Percentiles rank a stretch among this genome's conserved stretches.
Conservation (phyloP, 495 filamentous ascomycete species). For the Aspergillus diversus region DNA sequence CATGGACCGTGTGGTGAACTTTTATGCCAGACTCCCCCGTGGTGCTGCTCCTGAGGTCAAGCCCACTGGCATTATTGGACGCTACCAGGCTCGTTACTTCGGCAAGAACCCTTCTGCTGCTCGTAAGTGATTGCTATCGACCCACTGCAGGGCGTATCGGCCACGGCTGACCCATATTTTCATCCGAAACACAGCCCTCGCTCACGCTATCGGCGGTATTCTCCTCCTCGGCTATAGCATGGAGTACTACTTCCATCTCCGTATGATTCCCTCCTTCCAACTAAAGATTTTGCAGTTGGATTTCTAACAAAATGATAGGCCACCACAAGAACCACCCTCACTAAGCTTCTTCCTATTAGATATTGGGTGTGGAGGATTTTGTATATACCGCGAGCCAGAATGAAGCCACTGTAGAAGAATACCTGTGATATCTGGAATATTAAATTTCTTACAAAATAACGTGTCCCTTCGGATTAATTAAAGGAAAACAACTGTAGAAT, state of each 20-base stretch:
- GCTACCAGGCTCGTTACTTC: conserved; percentile 94
- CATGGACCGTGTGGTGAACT: conserved; percentile 94
- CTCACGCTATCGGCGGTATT: conserved; percentile 79
- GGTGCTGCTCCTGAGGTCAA: conserved; percentile 81
- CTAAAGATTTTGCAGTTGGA: not conserved
- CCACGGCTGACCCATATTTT: conserved; percentile 6
- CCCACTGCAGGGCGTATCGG: not conserved
- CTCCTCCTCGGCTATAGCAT: conserved; percentile 85
- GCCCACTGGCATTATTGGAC: conserved; percentile 74
- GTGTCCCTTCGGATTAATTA: not conserved
- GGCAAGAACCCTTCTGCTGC: conserved; percentile 83
- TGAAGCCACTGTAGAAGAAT: conserved; percentile 36
- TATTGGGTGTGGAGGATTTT: conserved; percentile 37
- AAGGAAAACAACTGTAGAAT: not conserved
- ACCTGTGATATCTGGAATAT: conserved; percentile 21
- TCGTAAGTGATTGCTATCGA: conserved; percentile 65
- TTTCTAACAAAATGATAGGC: conserved; percentile 56
- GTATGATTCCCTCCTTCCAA: conserved; percentile 58
- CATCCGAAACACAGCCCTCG: conserved; percentile 63
- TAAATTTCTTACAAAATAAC: conserved; percentile 7
- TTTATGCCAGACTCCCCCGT: conserved; percentile 96
- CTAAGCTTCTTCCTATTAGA: conserved; percentile 54
- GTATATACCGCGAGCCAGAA: conserved; percentile 45
- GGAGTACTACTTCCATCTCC: conserved; percentile 99
- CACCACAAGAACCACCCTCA: conserved; percentile 99